Evolutionary conservation across 2,329 filamentous ascomycete genomes (phyloP).

Genomic region (Cytospora leucostoma): DNA sequence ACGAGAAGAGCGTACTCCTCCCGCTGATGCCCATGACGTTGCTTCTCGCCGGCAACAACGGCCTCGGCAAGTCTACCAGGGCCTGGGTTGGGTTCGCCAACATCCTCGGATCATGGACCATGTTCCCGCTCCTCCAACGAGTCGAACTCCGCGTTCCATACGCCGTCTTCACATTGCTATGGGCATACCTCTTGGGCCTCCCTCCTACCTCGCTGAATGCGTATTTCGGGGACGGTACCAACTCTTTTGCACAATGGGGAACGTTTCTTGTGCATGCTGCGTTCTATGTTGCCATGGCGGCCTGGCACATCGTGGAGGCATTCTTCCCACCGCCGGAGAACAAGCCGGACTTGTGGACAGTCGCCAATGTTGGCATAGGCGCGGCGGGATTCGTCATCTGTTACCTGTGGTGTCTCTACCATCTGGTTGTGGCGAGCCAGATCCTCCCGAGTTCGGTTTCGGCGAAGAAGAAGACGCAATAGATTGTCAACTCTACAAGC

Average conservation of each 20-base stretch:
- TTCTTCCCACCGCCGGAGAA: slow-evolving; percentile 66
- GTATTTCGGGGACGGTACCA: slow-evolving; percentile 59
- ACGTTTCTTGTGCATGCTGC: slow-evolving; percentile 70
- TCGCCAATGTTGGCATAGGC: slow-evolving; percentile 84
- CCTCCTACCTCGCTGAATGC: slow-evolving; percentile 73
- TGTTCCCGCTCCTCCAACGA: slow-evolving; percentile 85
- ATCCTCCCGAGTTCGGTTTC: slow-evolving; percentile 41
- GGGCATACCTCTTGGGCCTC: slow-evolving; percentile 87
- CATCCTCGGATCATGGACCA: slow-evolving; percentile 83
- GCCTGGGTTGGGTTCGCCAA: slow-evolving; percentile 98
- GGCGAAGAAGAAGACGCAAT: slow-evolving; percentile 42
- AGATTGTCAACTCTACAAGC: slow-evolving; percentile 10
- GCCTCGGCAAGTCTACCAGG: slow-evolving; percentile 72
- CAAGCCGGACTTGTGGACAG: slow-evolving; percentile 94
- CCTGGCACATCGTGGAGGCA: slow-evolving; percentile 78
- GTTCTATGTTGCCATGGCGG: slow-evolving; percentile 77
- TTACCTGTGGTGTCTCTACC: slow-evolving; percentile 88
- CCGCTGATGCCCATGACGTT: slow-evolving; percentile 93
- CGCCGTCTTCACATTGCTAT: slow-evolving; percentile 78
- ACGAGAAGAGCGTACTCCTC: slow-evolving; percentile 94
- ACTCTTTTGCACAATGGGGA: slow-evolving; percentile 53
- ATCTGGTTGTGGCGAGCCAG: slow-evolving; percentile 61
- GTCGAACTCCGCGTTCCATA: slow-evolving; percentile 87
- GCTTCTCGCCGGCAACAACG: slow-evolving; percentile 71
- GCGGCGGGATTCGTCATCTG: slow-evolving; percentile 82